Evolutionary conservation across 148 eudicot genomes (phyloP), one percentile per base, ranked within the genome.

Genomic region (Rhododendron vialii): DNA sequence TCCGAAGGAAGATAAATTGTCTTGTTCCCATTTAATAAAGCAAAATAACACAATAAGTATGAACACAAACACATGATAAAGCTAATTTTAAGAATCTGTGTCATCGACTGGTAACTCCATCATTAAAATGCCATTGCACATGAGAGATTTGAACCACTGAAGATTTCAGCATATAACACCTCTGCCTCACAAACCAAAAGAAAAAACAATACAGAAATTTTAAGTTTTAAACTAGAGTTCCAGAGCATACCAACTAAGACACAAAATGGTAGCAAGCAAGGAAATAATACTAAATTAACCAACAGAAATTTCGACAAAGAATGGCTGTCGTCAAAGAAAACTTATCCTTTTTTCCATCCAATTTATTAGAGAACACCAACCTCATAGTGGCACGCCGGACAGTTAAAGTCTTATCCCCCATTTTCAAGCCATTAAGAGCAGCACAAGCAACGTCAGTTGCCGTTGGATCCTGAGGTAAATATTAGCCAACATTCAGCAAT

Each of bases 381-480:
- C 95, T 94, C 88, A 93, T 87, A 85, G 95, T 94, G 81, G 99
- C 99, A 82, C 99, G 94, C 57, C 97, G 89, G 61, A 96, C 95
- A 74, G 99, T 96, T 71, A 96, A 91, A 48, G 99, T 96, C 86
- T 96, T 96, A 88, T 96, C 99, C 47, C 99, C 99, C 95, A 96
- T 94, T 85, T 96, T 96, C 89, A 96, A 89, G 78, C 99, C 99
- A 90, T 96, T 96, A 30, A 96, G 91, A 76, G 98, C 92, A 88
- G 95, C 96, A 90, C 99, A 96, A n/a, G 99, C 99, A 88, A 95
- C 86, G 86, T 96, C 99, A n/a, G 98, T 95, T 10, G 89, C 96
- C 0, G 91, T 89, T 55, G 96, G 93, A 90, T 96, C 98, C 97
- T 96, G 86, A 83, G 83, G 84, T 61, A 28, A 84, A 61, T 33